Evolutionary conservation across 202 grass and related monocot genomes (phyloP), one percentile per base, ranked within the genome.

Genomic region (Zoysia matrella): DNA sequence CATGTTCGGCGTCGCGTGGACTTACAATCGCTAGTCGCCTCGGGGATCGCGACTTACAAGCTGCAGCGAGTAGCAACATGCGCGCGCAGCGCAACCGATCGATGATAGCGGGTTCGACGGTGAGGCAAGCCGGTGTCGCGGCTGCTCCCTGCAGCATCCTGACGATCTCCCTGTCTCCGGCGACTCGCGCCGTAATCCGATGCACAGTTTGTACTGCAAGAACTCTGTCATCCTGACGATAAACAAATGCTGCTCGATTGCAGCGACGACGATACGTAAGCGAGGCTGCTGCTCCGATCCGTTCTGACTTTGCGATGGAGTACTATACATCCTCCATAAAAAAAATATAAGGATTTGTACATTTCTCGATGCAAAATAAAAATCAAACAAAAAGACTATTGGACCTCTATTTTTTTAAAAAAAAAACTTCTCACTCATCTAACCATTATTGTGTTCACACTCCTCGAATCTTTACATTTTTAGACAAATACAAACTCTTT

Each of bases 161-260:
- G 11, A 5, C 52, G 72, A 83, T 81, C 63, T 61, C 16, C 63
- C 43, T 81, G 70, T 75, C 84, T n/a, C n/a, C 51, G 44, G 66
- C 53, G 18, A 71, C 66, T 46, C 15, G 77, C 62, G 71, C 77
- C 84, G 77, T 39, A 86, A 75, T 80, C 77, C 64, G 54, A 75
- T 69, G 84, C 56, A 18, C 39, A 46, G 15, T 22, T 60, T 30
- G 63, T 7, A 58, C 55, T 4, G 7, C 55, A 78, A 51, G 65
- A 70, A 60, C 71, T 48, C 66, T 80, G 77, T 7, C 65, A 12
- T 11, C 14, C 65, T 47, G 77, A 69, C 77, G n/a, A n/a, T 43
- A 68, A 15, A 22, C 1, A 58, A 75, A 68, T 4, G 42, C 14
- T 54, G 51, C 63, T 40, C 8, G 48, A 57, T 53, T n/a, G n/a